Evolutionary conservation across 495 filamentous ascomycete genomes (phyloP), one percentile per base, ranked within the genome.

Genomic region (Xylaria grammica): DNA sequence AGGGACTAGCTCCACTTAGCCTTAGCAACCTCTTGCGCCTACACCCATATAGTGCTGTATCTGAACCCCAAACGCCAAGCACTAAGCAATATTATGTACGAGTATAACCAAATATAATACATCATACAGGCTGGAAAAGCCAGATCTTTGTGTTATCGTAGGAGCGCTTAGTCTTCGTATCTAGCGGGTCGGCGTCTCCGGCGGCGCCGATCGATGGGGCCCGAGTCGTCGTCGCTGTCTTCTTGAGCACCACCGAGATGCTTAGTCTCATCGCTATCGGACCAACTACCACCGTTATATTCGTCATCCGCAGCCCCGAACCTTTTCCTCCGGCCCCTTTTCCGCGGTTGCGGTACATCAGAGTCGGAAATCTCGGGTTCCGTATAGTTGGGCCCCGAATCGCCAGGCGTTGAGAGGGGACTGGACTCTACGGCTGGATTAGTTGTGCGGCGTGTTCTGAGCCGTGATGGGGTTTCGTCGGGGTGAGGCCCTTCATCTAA

Each of bases 251-350:
- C 69, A 29, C 71, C 71, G 4, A 57, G 48, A 22, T 66, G 71
- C 34, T 51, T 55, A 29, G 55, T 65, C 4, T 69, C 69, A 56
- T 71, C 62, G 46, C 64, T 67, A 34, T 72, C 71, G 3, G 60
- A 62, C 71, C 71, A 74, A 59, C 66, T 67, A 2, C 59, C 60
- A 1, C 71, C 71, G 22, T 71, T 71, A 30, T 71, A 71, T 49
- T 71, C 69, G 15, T 67, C 69, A 46, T 73, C 71, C 2, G 59
- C 69, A 4, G 55, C 60, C n/a, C 57, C 61, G n/a, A 45, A 42
- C 30, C 55, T 67, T 42, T 29, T 67, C 11, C 36, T n/a, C 8
- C 65, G 65, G 10, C 60, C 51, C 32, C 65, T 65, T 11, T 52
- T 58, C 8, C 62, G 63, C 10, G 50, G 34, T 17, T 67, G 62